These are phyloP conservation scores for Cercospora zeina DNA, from an alignment of 2,329 filamentous ascomycete species.

Conservation along the genomic window DNA sequence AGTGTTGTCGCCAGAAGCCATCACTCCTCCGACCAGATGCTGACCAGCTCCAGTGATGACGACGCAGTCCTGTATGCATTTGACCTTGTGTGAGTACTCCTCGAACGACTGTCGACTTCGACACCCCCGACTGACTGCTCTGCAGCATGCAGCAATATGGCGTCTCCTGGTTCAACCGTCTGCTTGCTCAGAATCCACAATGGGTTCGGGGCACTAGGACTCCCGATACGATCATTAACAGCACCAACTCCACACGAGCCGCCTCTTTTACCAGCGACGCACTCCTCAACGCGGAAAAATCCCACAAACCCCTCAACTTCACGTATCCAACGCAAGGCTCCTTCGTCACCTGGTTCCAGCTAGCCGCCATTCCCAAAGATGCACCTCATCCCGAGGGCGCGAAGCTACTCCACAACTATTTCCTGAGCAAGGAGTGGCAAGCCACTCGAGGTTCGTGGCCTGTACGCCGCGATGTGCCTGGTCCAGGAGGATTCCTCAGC, in stretches of 20 bases:
- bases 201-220: conserved; percentile 2
- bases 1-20: background rate
- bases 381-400: conserved; percentile 4
- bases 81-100: conserved; percentile 3
- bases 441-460: conserved; percentile 1
- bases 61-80: conserved; percentile 3
- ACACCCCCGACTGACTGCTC: background rate
- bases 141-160: conserved; percentile 2
- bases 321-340: background rate
- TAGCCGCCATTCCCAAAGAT: conserved; percentile 5
- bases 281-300: background rate
- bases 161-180: conserved; percentile 4
- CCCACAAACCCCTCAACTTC: background rate
- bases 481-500: background rate
- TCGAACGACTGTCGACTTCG: background rate
- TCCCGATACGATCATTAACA: background rate
- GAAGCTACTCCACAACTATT: conserved; percentile 3
- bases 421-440: conserved; percentile 7
- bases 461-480: conserved; percentile 3
- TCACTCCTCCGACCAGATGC: background rate
- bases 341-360: conserved; percentile 10
- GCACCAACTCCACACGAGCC: conserved; percentile 1
- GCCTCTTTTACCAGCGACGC: conserved; percentile 2
- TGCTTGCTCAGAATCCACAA: conserved; percentile 3
- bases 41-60: background rate